phyloP scores from a whole-genome alignment of 805 yeast genomes.

The Ogataea methanolica region DNA sequence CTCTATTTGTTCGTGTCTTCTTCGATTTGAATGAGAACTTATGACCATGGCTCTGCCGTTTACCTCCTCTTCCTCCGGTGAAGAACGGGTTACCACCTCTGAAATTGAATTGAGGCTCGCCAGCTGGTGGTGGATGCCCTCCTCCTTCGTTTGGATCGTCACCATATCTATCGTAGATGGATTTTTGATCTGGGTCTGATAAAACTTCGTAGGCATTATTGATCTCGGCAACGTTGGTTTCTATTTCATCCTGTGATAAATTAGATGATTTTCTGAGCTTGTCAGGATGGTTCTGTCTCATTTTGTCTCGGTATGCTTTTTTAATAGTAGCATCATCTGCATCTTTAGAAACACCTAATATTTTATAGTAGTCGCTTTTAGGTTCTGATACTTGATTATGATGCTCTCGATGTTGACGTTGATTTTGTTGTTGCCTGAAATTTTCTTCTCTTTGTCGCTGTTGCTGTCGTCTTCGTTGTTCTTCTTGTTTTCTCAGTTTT shows the following conservation, averaged over 20 bases:
- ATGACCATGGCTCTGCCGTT: too few species aligned
- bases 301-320: slow-evolving; percentile 72
- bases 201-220: slow-evolving; percentile 90
- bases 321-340: slow-evolving; percentile 73
- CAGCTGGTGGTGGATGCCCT: slow-evolving; percentile 3
- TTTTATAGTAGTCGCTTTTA: slow-evolving; percentile 67
- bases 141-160: slow-evolving; percentile 22
- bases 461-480: slow-evolving; percentile 33
- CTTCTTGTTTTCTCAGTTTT: slow-evolving; percentile 28
- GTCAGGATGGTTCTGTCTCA: slow-evolving; percentile 88
- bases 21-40: too few species aligned
- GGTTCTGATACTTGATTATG: slow-evolving; percentile 34
- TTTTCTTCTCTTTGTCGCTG: slow-evolving; percentile 31
- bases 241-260: slow-evolving; percentile 62
- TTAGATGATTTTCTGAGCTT: slow-evolving; percentile 62
- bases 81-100: slow-evolving; percentile 9
- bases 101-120: slow-evolving; percentile 8
- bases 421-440: slow-evolving; percentile 35
- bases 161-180: slow-evolving; percentile 52
- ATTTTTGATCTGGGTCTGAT: slow-evolving; percentile 58
- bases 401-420: slow-evolving; percentile 38
- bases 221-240: slow-evolving; percentile 82
- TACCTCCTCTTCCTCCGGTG: slow-evolving; percentile 5
- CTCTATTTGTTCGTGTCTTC: too few species aligned
- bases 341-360: slow-evolving; percentile 58